These are phyloP conservation scores for Xerocomus potaroensis DNA, from an alignment of 768 basidiomycete genomes.

Conservation along the genomic window DNA sequence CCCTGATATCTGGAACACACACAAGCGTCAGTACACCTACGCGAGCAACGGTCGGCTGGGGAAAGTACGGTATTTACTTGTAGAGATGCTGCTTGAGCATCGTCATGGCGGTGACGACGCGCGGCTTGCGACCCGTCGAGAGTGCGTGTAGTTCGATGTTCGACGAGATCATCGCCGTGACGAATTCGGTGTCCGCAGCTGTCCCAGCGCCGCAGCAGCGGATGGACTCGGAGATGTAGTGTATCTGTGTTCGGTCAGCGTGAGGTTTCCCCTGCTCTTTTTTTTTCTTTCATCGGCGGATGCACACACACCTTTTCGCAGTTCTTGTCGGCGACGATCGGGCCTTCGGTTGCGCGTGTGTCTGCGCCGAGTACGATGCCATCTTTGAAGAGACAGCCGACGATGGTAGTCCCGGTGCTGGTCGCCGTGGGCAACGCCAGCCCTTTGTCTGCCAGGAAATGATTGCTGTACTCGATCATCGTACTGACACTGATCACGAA, in stretches of 20 bases:
- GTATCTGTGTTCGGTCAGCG: no score
- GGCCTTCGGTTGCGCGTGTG: slow-evolving; percentile 91
- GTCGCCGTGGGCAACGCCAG: slow-evolving; percentile 77
- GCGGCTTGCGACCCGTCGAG: slow-evolving; percentile 85
- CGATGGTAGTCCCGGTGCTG: slow-evolving; percentile 96
- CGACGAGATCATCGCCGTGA: slow-evolving; percentile 90
- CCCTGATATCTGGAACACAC: slow-evolving; percentile 71
- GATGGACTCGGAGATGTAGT: slow-evolving; percentile 93
- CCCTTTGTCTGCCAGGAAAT: slow-evolving; percentile 66
- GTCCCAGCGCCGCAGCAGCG: slow-evolving; percentile 98
- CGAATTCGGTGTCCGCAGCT: slow-evolving; percentile 97
- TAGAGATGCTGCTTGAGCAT: slow-evolving; percentile 97
- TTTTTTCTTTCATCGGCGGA: no score
- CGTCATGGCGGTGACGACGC: slow-evolving; percentile 97
- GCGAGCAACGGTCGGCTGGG: no score
- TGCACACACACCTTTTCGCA: slow-evolving; percentile 94
- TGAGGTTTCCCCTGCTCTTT: no score
- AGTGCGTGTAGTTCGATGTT: slow-evolving; percentile 93
- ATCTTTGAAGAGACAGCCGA: slow-evolving; percentile 89
- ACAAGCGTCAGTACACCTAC: not conserved
- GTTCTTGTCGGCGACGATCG: slow-evolving; percentile 98
- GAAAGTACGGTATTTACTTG: no score
- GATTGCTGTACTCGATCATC: slow-evolving; percentile 47
- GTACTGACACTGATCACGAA: not conserved
- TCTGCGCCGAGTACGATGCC: slow-evolving; percentile 96